These are phyloP conservation scores for Filosporella fistucella DNA, from an alignment of 495 filamentous ascomycete genomes.

Conservation along the genomic window DNA sequence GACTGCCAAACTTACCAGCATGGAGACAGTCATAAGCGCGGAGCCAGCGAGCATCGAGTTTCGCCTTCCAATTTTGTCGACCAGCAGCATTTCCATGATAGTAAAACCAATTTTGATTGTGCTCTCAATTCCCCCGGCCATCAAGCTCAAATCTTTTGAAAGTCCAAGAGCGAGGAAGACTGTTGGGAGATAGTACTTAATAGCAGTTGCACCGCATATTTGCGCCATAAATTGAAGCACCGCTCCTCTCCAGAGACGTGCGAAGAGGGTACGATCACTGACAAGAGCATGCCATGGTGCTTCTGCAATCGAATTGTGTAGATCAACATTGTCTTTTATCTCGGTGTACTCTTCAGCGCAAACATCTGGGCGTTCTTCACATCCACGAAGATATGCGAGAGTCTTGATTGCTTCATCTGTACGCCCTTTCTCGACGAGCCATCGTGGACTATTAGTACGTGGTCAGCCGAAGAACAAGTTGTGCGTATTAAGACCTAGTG, in stretches of 20 bases:
- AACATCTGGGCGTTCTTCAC: slow-evolving; percentile 49
- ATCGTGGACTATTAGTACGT: slow-evolving; percentile 45
- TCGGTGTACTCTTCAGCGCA: slow-evolving; percentile 72
- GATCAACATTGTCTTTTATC: slow-evolving; percentile 48
- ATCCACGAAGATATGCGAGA: slow-evolving; percentile 54
- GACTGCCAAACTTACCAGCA: slow-evolving; percentile 30
- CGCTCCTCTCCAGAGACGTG: slow-evolving; percentile 57
- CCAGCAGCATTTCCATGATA: slow-evolving; percentile 61
- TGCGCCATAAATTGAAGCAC: slow-evolving; percentile 69
- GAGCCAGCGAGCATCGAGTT: slow-evolving; percentile 50
- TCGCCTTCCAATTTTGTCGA: slow-evolving; percentile 56
- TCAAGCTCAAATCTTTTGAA: slow-evolving; percentile 52
- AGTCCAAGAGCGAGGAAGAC: slow-evolving; percentile 65
- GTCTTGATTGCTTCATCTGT: slow-evolving; percentile 43
- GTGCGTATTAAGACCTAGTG: slow-evolving; percentile 1
- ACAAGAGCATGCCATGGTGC: slow-evolving; percentile 58
- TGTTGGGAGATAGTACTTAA: slow-evolving; percentile 31
- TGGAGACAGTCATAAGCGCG: slow-evolving; percentile 47
- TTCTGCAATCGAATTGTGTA: slow-evolving; percentile 41
- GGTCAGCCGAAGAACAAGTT: too few species aligned
- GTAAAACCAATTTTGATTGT: slow-evolving; percentile 48
- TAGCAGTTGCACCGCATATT: slow-evolving; percentile 36
- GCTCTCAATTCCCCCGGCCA: slow-evolving; percentile 32
- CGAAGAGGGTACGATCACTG: slow-evolving; percentile 37
- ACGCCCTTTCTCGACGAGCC: slow-evolving; percentile 49